Evolutionary conservation across 192 early-diverging fungal species (phyloP), one percentile per base, ranked within the genome.

Genomic region (Podila epicladia): DNA sequence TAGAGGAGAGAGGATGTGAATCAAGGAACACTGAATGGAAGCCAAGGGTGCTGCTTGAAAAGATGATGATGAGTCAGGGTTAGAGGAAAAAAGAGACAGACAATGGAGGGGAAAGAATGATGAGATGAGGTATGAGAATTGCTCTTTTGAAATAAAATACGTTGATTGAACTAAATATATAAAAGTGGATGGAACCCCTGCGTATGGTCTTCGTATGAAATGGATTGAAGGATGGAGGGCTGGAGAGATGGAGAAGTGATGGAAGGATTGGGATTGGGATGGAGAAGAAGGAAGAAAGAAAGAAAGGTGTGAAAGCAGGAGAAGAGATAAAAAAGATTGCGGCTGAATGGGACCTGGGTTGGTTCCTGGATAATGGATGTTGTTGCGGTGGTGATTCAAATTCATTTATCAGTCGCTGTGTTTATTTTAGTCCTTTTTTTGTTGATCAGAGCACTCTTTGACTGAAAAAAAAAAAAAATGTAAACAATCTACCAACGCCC

Each of bases 71-170:
- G 53, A 17, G 50, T 13, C 33, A 26, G 41, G 33, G 64, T 15
- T 49, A 53, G 9, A n/a, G n/a, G 26, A 24, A 64, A 15, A 11
- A 28, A 41, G 13, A 53, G 38, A 26, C 53, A 37, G 61, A 38
- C 58, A 60, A 58, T 51, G 62, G 45, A 62, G 45, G 41, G 64
- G 38, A 57, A 9, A 45, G 49, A 31, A 57, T 17, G 38, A 59
- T 35, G 53, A 65, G 41, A 51, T 32, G 26, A 28, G 19, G 26
- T 51, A 1, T 37, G 35, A 37, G 35, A 37, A 37, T 37, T 55
- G 53, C 53, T 24, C 53, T 55, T 55, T 55, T 55, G 53, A 7
- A 55, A 55, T 55, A 55, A 22, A 53, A 24, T 55, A 55, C 20
- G 9, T 22, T 55, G 24, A 55, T 24, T 55, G 24, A 37, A 55